A percentile compares a stretch with the other conserved stretches of the same genome.
Conservation (phyloP, 345 rosid species). For the Dovyalis caffra region DNA sequence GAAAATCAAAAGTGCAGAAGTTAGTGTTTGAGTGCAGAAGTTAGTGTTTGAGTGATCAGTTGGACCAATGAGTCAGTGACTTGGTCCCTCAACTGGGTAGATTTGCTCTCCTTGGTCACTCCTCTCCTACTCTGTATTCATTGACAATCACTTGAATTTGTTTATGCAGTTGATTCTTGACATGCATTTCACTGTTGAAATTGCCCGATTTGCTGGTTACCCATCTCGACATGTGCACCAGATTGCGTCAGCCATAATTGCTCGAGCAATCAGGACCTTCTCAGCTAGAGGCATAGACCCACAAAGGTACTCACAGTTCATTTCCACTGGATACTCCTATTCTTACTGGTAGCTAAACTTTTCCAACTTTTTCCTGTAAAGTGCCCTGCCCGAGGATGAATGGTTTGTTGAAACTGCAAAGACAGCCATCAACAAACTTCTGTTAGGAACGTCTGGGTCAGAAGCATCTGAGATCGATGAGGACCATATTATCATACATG, state of each 20-base stretch:
- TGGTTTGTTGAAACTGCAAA: conserved; percentile 97
- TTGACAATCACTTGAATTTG: not conserved
- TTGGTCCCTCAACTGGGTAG: not conserved
- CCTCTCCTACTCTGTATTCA: not conserved
- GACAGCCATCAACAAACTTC: conserved; percentile 76
- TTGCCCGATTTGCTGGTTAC: conserved; percentile 94
- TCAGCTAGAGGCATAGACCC: conserved; percentile 78
- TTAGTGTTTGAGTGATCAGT: not conserved
- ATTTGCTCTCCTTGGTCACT: not conserved
- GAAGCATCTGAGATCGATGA: conserved; percentile 69
- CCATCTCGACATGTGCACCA: conserved; percentile 79
- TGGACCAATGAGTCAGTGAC: not conserved
- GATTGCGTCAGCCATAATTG: conserved; percentile 81
- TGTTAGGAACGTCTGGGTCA: conserved; percentile 70
- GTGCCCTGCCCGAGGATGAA: conserved; percentile 74
- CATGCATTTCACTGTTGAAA: conserved; percentile 99
- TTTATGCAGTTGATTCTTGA: conserved; percentile 85
- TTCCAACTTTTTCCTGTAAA: conserved; percentile 17
- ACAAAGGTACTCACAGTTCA: conserved; percentile 51
- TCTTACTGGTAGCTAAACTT: conserved; percentile 12
- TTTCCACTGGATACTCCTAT: not conserved
- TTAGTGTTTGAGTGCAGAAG: not conserved
- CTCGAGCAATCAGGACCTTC: conserved; percentile 78
- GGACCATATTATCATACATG: conserved; percentile 55
- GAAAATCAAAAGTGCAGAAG: not conserved